phyloP scores from a whole-genome alignment of 192 early-diverging fungal species.

The Coemansia sp. region DNA sequence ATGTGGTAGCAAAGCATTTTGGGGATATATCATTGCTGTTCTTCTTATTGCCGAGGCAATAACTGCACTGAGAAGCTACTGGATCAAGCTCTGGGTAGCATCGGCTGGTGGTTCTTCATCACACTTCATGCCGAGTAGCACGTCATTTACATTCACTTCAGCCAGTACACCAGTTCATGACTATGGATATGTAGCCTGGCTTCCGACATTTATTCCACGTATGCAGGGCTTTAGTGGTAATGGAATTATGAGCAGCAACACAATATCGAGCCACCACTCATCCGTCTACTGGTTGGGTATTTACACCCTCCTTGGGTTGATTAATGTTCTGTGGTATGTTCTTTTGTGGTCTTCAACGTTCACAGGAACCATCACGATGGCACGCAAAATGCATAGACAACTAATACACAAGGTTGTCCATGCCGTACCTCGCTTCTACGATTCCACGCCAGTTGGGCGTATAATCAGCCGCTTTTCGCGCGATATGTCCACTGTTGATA shows the following conservation, averaged over 20 bases:
- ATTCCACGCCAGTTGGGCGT: too few relatives aligned
- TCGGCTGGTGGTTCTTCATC: not conserved
- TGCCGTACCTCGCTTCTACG: constrained; percentile 78
- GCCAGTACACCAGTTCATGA: not conserved
- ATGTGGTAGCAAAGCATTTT: constrained; percentile 61
- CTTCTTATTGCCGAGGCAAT: constrained; percentile 52
- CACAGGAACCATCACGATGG: not conserved
- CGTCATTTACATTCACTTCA: constrained; percentile 41
- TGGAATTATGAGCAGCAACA: too few relatives aligned
- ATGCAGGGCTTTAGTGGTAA: too few relatives aligned
- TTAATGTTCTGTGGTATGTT: not conserved
- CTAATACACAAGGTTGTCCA: constrained; percentile 57
- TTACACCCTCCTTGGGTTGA: too few relatives aligned
- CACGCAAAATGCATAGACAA: too few relatives aligned
- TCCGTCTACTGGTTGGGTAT: too few relatives aligned
- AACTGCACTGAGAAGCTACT: constrained; percentile 27
- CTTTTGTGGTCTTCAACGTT: not conserved
- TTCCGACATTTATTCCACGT: constrained; percentile 26
- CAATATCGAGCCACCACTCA: too few relatives aligned
- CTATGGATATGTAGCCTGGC: not conserved
- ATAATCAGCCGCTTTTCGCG: too few relatives aligned
- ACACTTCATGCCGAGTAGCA: too few relatives aligned
- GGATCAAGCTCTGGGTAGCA: constrained; percentile 61
- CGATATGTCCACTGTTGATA: constrained; percentile 77
- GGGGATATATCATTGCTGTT: constrained; percentile 53